Evolutionary conservation across 495 filamentous ascomycete species (phyloP), one percentile per base, ranked within the genome.

Genomic region (Recurvomyces mirabilis): DNA sequence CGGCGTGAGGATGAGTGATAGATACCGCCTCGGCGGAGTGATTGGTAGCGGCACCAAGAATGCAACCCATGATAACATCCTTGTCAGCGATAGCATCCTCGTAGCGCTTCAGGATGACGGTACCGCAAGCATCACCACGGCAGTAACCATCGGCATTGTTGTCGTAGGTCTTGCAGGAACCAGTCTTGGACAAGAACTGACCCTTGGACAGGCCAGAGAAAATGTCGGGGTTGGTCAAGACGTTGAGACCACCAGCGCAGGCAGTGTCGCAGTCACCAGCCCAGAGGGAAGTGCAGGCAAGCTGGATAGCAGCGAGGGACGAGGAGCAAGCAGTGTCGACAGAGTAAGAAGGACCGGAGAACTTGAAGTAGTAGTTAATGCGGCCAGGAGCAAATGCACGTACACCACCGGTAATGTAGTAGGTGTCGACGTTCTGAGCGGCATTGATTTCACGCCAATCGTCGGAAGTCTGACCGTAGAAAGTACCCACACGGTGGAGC

Each of bases 391-490:
- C 81, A 47, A 94, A 94, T 13, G 87, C 87, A 31, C 85, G 75
- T 14, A 88, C 81, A 54, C 83, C 87, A 36, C 87, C 87, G 0
- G 87, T 86, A 57, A 93, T 94, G 65, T 79, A 94, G 60, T 94
- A 94, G 1, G 87, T 94, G 60, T 93, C 87, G 43, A 94, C 79
- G 46, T 93, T 84, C 54, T 95, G 79, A 13, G 82, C 81, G 36
- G 82, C 84, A 60, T 93, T 93, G 51, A 93, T 82, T 52, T 94
- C 88, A 62, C 82, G 77, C 71, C 86, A 94, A 51, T 95, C 88
- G 43, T 93, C 85, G 49, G 83, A 88, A 1, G 88, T 91, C 66
- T 88, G 84, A 32, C 88, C 88, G 58, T 93, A 93, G 61, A 93
- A 95, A 14, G 84, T 87, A 20, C 87, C 88, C 40, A 94, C 82